phyloP scores from a whole-genome alignment of 2,329 filamentous ascomycete species.

The Talaromyces sp. region DNA sequence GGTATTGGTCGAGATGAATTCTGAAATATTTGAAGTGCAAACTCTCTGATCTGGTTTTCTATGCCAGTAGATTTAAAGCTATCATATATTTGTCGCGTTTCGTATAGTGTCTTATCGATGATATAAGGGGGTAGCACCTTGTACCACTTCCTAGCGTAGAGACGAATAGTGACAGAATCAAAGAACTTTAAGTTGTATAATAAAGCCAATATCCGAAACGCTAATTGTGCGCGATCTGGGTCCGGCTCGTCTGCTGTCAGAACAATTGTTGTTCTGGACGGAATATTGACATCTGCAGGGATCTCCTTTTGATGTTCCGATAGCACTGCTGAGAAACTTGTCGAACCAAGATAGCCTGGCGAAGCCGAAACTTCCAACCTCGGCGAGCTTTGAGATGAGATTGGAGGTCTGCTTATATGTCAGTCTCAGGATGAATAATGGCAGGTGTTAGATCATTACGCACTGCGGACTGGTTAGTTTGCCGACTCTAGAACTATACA shows the following conservation, averaged over 20 bases:
- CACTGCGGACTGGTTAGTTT: conserved; percentile 2
- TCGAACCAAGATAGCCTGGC: conserved; percentile 36
- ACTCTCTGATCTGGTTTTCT: conserved; percentile 27
- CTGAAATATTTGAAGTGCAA: conserved; percentile 30
- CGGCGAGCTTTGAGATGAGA: conserved; percentile 4
- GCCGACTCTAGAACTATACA: conserved; percentile 17
- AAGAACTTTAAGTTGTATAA: conserved; percentile 28
- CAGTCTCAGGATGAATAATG: too few species aligned
- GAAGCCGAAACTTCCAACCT: conserved; percentile 24
- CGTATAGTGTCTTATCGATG: conserved; percentile 28
- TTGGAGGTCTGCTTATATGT: too few species aligned
- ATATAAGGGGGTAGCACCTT: conserved; percentile 26
- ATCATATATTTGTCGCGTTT: conserved; percentile 27
- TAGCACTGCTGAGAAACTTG: conserved; percentile 35
- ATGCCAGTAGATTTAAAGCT: conserved; percentile 25
- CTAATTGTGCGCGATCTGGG: conserved; percentile 29
- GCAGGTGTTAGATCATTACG: too few species aligned
- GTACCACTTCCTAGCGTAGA: conserved; percentile 25
- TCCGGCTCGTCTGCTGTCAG: conserved; percentile 22
- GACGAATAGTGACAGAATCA: conserved; percentile 26
- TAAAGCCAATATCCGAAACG: conserved; percentile 29
- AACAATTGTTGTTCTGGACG: conserved; percentile 16
- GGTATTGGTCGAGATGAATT: conserved; percentile 29
- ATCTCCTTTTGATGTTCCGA: conserved; percentile 33
- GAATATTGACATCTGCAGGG: conserved; percentile 29